Conservation (phyloP, 768 basidiomycete species). For the Cubamyces sp. region DNA sequence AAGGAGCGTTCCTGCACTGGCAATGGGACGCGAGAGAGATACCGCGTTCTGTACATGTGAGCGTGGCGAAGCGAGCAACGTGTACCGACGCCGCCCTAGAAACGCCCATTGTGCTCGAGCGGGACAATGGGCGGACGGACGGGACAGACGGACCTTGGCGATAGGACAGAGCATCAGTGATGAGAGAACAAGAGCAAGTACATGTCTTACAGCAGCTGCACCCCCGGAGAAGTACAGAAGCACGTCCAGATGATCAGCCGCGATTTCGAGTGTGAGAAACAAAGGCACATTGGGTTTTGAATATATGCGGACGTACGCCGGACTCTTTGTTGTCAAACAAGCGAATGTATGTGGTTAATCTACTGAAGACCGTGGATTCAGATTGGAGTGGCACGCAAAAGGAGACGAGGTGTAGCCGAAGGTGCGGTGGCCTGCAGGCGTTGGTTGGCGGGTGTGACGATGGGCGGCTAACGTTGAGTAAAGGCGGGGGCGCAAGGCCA, state of each 20-base stretch:
- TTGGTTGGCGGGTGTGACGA: neutral
- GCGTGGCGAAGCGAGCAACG: conserved; percentile 8
- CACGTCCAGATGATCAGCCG: conserved; percentile 10
- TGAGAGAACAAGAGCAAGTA: conserved; percentile 1
- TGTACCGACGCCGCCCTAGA: conserved; percentile 2
- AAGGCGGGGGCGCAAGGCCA: neutral
- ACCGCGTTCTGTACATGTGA: neutral
- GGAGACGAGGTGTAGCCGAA: neutral
- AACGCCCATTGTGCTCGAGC: conserved; percentile 13
- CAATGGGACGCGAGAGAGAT: too few relatives aligned
- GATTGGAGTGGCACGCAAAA: neutral
- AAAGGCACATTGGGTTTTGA: neutral
- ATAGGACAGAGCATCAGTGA: conserved; percentile 1
- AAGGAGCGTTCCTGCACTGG: neutral
- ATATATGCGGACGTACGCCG: neutral
- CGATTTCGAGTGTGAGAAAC: conserved; percentile 10
- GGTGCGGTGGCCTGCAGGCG: neutral
- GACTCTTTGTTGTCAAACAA: neutral
- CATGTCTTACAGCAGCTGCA: neutral
- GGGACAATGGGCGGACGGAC: conserved; percentile 1
- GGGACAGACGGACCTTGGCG: neutral
- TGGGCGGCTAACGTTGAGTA: neutral
- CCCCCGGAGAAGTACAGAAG: conserved; percentile 5
- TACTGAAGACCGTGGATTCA: neutral
- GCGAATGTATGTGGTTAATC: neutral